Evolutionary conservation across 768 basidiomycete species (phyloP).

Genomic region (Lactarius quietus): DNA sequence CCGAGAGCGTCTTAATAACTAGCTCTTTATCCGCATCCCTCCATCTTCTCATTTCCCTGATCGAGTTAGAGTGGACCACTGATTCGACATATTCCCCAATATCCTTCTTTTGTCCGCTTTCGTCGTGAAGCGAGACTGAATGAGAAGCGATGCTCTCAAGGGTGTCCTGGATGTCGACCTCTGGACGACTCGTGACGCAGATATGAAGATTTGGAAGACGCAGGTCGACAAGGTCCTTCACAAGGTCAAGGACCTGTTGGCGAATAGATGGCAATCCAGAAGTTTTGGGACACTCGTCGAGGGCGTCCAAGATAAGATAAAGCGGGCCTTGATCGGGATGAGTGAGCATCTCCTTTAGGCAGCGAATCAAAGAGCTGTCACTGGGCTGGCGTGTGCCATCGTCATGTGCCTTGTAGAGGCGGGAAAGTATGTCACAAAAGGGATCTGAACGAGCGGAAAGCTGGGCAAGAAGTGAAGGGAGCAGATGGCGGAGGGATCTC

Average conservation of each 20-base stretch:
- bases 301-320: not conserved
- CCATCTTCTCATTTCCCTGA: not conserved
- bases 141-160: not conserved
- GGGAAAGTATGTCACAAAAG: not conserved
- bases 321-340: not conserved
- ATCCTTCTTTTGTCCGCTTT: not conserved
- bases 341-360: not conserved
- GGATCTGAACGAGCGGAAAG: not conserved
- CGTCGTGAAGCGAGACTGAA: not conserved
- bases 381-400: not conserved
- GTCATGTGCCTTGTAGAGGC: not conserved
- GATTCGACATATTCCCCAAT: not conserved
- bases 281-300: not conserved
- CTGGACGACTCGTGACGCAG: not conserved
- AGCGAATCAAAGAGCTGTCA: not conserved
- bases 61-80: not conserved
- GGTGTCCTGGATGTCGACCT: not conserved
- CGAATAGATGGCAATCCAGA: not conserved
- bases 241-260: not conserved
- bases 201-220: not conserved
- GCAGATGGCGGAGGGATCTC: not conserved
- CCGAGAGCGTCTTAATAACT: not conserved
- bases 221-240: not conserved
- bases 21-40: not conserved
- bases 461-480: not conserved